Evolutionary conservation across 257 asterid species (phyloP).

Genomic region (Voacanga thouarsii): DNA sequence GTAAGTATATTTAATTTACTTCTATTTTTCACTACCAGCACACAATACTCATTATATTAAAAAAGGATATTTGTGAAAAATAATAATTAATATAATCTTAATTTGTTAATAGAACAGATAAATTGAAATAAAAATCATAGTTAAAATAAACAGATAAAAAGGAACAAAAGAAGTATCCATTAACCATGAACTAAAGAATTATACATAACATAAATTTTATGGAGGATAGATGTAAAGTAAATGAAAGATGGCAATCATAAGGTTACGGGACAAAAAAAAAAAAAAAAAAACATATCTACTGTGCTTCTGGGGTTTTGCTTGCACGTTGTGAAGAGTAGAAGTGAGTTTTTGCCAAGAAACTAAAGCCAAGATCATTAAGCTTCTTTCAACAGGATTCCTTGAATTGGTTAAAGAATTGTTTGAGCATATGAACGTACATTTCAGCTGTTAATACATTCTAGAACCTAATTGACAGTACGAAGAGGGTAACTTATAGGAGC

Average conservation of each 20-base stretch:
- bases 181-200: neutral
- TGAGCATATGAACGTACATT: neutral
- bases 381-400: neutral
- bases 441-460: neutral
- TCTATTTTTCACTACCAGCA: no score
- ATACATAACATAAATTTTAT: neutral
- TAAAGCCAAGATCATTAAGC: constrained; percentile 2
- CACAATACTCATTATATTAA: no score
- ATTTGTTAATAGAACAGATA: no score
- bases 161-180: no score
- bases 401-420: constrained; percentile 5
- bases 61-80: no score
- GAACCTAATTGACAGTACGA: constrained; percentile 5
- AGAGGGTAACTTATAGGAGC: neutral
- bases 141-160: no score
- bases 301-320: neutral
- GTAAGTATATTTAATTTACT: no score
- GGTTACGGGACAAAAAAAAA: no score
- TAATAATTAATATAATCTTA: no score
- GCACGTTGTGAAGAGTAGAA: neutral
- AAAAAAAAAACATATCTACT: no score
- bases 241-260: neutral
- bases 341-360: constrained; percentile 5
- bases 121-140: no score
- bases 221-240: neutral